phyloP scores from a whole-genome alignment of 352 stramenopile species.

The Globisporangium sylvaticum region DNA sequence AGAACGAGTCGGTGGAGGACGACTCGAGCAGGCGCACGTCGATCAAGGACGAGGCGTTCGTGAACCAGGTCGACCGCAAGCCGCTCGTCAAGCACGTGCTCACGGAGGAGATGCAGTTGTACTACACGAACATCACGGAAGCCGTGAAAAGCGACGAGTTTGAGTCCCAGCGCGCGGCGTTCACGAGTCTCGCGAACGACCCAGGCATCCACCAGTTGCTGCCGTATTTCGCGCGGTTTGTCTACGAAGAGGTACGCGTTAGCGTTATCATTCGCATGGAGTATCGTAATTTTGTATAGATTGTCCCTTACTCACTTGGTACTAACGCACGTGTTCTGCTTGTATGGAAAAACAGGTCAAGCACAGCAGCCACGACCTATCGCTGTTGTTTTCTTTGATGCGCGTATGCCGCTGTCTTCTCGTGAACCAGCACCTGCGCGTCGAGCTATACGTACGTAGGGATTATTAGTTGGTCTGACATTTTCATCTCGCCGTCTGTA shows the following conservation, averaged over 20 bases:
- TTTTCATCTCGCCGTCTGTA: too few relatives aligned
- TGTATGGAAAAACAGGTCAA: conserved; percentile 39
- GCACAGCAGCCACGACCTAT: conserved; percentile 75
- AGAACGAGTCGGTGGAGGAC: conserved; percentile 79
- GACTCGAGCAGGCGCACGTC: conserved; percentile 61
- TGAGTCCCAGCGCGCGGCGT: conserved; percentile 71
- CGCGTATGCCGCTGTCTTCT: conserved; percentile 88
- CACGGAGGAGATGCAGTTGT: conserved; percentile 88
- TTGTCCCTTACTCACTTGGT: not conserved
- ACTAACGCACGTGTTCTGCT: not conserved
- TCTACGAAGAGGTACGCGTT: conserved; percentile 69
- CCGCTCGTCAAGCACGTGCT: conserved; percentile 84
- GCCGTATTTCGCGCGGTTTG: conserved; percentile 86
- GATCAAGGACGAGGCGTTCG: conserved; percentile 77
- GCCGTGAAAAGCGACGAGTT: conserved; percentile 74
- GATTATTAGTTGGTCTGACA: not conserved
- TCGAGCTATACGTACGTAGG: conserved; percentile 89
- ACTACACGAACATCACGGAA: conserved; percentile 86
- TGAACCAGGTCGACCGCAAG: conserved; percentile 66
- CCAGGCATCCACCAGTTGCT: conserved; percentile 88
- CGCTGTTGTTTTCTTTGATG: conserved; percentile 83
- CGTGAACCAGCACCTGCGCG: conserved; percentile 88
- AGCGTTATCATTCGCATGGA: not conserved
- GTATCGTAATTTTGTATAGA: not conserved
- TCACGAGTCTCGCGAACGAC: conserved; percentile 73